Evolutionary conservation across 2,329 filamentous ascomycete genomes (phyloP), one percentile per base, ranked within the genome.

Genomic region (Colletotrichum echinochloae): DNA sequence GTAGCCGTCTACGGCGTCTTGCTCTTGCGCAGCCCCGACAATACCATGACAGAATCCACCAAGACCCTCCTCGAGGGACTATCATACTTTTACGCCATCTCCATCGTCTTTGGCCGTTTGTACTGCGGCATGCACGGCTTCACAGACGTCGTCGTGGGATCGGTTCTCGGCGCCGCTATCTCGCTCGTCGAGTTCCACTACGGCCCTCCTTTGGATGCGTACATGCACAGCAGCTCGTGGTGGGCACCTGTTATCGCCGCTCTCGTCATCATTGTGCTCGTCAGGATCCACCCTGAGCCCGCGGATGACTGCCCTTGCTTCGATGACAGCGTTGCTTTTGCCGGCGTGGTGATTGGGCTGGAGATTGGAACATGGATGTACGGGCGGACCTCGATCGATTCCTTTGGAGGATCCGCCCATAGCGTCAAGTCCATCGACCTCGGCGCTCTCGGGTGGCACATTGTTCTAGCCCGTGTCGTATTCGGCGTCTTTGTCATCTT

Each of bases 51-150:
- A 39, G 83, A 89, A 3, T 83, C 87, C 23, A 86, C 88, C 1
- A 91, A 89, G 74, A 72, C 90, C 4, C 81, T 86, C 5, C 83
- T 97, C 33, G 92, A 96, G 78, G 80, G 82, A 6, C 80, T 93
- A 7, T 90, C 92, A 49, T 97, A 96, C 80, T 91, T 94, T 75
- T 99, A 98, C 78, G 94, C 93, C 41, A 83, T 89, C 16, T 98
- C 95, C 33, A 98, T 99, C 77, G 88, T 98, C 49, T 84, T 98
- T 72, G 96, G 96, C 7, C 90, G 96, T 26, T 85, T 99, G 44
- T 98, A 99, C 83, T 99, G 96, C 78, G 96, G 96, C 72, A 99
- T 99, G 96, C 96, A 99, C 81, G 96, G 96, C 14, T 97, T 98
- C 81, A 86, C 96, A 52, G 96, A 99, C 80, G 94, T 98, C 30